Percentiles rank a stretch among this genome's conserved stretches.
phyloP scores from a whole-genome alignment of 257 asterid genomes.

The Rubia yunnanensis region DNA sequence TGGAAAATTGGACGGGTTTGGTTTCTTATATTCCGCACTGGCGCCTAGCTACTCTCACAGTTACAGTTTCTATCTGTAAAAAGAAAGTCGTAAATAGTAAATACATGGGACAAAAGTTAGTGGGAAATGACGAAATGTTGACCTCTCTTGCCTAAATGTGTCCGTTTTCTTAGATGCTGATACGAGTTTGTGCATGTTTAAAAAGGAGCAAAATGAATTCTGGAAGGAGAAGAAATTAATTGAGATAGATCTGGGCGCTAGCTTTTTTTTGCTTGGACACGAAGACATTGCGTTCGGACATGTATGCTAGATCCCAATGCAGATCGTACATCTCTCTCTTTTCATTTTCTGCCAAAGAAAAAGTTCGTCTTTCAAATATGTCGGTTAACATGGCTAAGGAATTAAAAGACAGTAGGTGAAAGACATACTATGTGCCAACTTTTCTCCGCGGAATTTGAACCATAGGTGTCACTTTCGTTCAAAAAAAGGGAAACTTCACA shows the following conservation, averaged over 20 bases:
- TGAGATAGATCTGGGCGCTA: too few relatives aligned
- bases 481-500: background rate
- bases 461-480: background rate
- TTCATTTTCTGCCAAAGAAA: too few relatives aligned
- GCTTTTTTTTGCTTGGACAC: background rate
- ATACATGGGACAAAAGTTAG: background rate
- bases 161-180: background rate
- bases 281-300: background rate
- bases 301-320: background rate
- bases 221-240: too few relatives aligned
- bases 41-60: background rate
- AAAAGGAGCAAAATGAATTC: too few relatives aligned
- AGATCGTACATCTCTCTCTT: background rate
- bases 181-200: too few relatives aligned
- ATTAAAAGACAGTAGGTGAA: background rate
- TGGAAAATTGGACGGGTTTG: too few relatives aligned
- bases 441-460: background rate
- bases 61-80: too few relatives aligned
- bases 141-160: background rate
- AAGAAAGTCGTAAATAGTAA: background rate
- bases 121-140: background rate
- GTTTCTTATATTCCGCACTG: background rate
- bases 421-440: background rate
- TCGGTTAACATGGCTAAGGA: background rate
- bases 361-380: background rate